Conservation (phyloP, 306 rosid genomes). For the Quercus robur region DNA sequence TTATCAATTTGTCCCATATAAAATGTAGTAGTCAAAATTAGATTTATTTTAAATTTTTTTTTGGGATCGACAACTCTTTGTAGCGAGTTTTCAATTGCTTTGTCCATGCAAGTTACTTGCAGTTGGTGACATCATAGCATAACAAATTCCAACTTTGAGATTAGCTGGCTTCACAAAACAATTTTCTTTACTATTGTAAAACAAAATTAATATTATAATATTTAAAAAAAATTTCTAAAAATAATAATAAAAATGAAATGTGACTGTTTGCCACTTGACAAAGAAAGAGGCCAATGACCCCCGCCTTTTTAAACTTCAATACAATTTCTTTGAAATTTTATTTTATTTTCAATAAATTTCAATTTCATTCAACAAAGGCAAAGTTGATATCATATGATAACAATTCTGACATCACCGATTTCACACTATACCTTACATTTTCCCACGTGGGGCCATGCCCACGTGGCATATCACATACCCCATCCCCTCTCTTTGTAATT, state of each 20-base stretch:
- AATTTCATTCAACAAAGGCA: neutral
- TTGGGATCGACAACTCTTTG: neutral
- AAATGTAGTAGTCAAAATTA: neutral
- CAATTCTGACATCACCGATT: too few relatives aligned
- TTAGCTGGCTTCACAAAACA: neutral
- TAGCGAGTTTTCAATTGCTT: neutral
- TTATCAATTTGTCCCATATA: neutral
- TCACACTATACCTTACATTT: neutral
- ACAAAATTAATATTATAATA: neutral
- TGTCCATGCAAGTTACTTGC: neutral
- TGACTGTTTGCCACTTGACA: neutral
- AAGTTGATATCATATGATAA: neutral
- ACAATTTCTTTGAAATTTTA: too few relatives aligned
- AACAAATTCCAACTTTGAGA: neutral
- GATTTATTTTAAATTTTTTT: neutral
- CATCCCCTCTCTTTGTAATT: neutral
- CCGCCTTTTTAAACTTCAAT: neutral
- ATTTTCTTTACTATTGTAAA: neutral
- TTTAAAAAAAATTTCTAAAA: neutral
- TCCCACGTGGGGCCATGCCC: slow-evolving; percentile 13
- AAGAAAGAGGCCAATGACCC: neutral
- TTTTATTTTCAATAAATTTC: too few relatives aligned
- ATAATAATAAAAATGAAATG: neutral
- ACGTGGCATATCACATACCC: slow-evolving; percentile 33
- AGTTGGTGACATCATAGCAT: neutral